These are phyloP conservation scores for Cercospora sojina DNA, from an alignment of 2,329 filamentous ascomycete genomes.

Conservation along the genomic window DNA sequence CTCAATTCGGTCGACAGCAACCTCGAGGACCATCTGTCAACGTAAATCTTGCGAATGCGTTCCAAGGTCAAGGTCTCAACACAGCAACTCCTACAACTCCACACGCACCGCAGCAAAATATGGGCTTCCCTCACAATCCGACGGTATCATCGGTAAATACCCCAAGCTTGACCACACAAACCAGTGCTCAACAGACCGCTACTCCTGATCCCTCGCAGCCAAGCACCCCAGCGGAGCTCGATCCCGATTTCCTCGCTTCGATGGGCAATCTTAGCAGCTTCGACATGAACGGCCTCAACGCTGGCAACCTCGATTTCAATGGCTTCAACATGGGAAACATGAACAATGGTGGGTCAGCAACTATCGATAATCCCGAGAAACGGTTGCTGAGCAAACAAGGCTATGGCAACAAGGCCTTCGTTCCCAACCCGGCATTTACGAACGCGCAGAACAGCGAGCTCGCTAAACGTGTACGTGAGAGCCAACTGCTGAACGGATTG, in stretches of 20 bases:
- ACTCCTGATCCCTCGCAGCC: conserved; percentile 68
- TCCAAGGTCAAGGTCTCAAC: conserved; percentile 69
- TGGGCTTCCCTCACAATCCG: conserved; percentile 85
- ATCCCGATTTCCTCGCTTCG: conserved; percentile 46
- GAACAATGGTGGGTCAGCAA: conserved; percentile 49
- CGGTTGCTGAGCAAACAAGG: conserved; percentile 81
- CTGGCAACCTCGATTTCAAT: conserved; percentile 40
- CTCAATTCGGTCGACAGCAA: conserved; percentile 57
- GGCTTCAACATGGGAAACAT: conserved; percentile 58
- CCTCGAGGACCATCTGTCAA: conserved; percentile 69
- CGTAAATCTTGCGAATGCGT: conserved; percentile 71
- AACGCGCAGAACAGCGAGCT: conserved; percentile 70
- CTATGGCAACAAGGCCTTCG: conserved; percentile 52
- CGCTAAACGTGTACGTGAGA: conserved; percentile 63
- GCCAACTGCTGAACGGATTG: conserved; percentile 60
- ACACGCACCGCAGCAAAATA: conserved; percentile 62
- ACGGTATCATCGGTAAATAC: conserved; percentile 98
- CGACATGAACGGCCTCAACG: conserved; percentile 40
- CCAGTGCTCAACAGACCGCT: conserved; percentile 59
- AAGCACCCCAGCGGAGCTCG: conserved; percentile 70
- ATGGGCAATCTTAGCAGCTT: conserved; percentile 41
- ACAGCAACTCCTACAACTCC: conserved; percentile 86
- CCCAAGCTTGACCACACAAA: conserved; percentile 79
- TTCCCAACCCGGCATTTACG: conserved; percentile 59
- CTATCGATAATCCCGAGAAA: conserved; percentile 92